These are phyloP conservation scores for Entomortierella chlamydospora DNA, from an alignment of 192 early-diverging fungal species.

Conservation along the genomic window DNA sequence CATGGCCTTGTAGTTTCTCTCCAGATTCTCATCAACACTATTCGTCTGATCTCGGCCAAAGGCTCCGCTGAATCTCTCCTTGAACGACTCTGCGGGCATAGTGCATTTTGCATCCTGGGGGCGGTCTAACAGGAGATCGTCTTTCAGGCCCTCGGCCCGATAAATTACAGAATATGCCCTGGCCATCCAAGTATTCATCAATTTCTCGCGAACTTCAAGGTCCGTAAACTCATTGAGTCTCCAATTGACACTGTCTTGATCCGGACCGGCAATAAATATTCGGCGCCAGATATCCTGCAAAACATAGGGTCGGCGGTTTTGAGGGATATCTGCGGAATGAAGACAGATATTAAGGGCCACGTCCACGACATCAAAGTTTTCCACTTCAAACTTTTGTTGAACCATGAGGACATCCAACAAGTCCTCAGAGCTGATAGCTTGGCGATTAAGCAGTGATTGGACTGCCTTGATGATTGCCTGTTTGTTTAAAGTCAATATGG, in stretches of 20 bases:
- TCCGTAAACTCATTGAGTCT: slow-evolving; percentile 24
- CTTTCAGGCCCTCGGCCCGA: slow-evolving; percentile 28
- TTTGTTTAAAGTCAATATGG: neutral
- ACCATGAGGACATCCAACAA: slow-evolving; percentile 38
- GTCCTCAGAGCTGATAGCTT: slow-evolving; percentile 33
- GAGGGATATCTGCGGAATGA: slow-evolving; percentile 36
- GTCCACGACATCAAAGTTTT: slow-evolving; percentile 23
- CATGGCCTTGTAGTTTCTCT: slow-evolving; percentile 17
- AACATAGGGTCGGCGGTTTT: slow-evolving; percentile 41
- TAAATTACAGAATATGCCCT: slow-evolving; percentile 37
- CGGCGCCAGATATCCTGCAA: slow-evolving; percentile 50
- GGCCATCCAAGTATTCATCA: slow-evolving; percentile 32
- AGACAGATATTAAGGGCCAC: slow-evolving; percentile 34
- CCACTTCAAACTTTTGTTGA: slow-evolving; percentile 21
- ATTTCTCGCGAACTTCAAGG: slow-evolving; percentile 23
- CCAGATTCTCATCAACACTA: neutral
- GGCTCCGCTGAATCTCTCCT: slow-evolving; percentile 13
- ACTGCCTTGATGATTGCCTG: slow-evolving; percentile 14
- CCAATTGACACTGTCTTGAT: slow-evolving; percentile 18
- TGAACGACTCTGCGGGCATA: slow-evolving; percentile 34
- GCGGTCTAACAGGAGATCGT: slow-evolving; percentile 28
- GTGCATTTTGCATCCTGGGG: slow-evolving; percentile 31
- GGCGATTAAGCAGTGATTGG: slow-evolving; percentile 17
- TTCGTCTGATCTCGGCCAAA: neutral
- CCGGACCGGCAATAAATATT: slow-evolving; percentile 21